Conservation (phyloP, 129 eudicot species). For the Ambrosia artemisiifolia region DNA sequence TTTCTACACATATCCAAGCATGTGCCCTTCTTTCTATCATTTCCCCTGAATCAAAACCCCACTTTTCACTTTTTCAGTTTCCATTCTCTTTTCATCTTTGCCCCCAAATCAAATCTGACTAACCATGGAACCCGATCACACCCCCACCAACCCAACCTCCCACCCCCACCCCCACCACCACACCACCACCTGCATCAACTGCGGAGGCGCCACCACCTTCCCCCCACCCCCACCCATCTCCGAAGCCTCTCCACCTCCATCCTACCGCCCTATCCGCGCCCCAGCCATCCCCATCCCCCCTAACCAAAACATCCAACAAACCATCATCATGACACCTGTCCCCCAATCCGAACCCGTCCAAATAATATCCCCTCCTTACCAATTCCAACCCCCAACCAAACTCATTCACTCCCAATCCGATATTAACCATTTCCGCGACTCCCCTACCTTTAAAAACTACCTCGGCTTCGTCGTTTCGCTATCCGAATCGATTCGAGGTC, state of each 20-base stretch:
- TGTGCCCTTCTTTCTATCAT: neutral
- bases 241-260: conserved; percentile 44
- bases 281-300: conserved; percentile 77
- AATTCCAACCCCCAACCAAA: conserved; percentile 65
- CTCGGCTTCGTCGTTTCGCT: conserved; percentile 77
- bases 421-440: conserved; percentile 52
- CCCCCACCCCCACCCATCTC: conserved; percentile 70
- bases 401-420: conserved; percentile 64
- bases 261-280: conserved; percentile 74
- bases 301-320: conserved; percentile 46
- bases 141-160: conserved; percentile 11
- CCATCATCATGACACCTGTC: conserved; percentile 80
- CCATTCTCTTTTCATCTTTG: neutral
- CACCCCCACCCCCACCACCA: conserved; percentile 32
- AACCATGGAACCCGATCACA: conserved; percentile 32
- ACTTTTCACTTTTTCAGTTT: neutral
- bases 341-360: conserved; percentile 57
- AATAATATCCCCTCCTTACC: conserved; percentile 49
- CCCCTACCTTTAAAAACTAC: conserved; percentile 46
- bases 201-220: conserved; percentile 76
- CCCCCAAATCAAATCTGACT: neutral
- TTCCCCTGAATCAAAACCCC: neutral
- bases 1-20: no score
- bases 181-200: conserved; percentile 58
- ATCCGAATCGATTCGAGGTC: conserved; percentile 59